Evolutionary conservation across 140 eudicot genomes (phyloP).

Genomic region (Senecio squalidus): DNA sequence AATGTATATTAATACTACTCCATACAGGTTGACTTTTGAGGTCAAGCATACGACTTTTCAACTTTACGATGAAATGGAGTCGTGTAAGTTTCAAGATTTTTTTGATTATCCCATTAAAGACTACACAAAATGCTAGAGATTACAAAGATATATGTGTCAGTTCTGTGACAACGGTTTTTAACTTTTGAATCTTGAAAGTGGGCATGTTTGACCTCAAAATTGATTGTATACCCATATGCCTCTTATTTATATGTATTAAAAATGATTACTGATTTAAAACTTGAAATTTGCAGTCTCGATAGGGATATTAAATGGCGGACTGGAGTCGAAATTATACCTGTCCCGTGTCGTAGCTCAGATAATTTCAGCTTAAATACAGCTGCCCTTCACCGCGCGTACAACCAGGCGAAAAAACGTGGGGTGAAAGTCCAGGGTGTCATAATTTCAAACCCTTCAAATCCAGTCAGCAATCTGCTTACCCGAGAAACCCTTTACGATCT

Average conservation of each 20-base stretch:
- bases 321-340: constrained; percentile 80
- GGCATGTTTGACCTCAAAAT: constrained; percentile 27
- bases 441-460: constrained; percentile 78
- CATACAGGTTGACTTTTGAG: constrained; percentile 39
- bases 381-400: constrained; percentile 71
- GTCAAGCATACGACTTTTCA: constrained; percentile 38
- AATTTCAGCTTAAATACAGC: constrained; percentile 47
- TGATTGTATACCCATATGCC: neutral
- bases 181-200: constrained; percentile 21
- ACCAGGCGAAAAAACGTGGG: constrained; percentile 81
- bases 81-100: constrained; percentile 31
- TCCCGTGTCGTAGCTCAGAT: constrained; percentile 93
- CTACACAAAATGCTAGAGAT: constrained; percentile 7
- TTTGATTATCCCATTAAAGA: constrained; percentile 15
- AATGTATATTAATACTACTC: constrained; percentile 21
- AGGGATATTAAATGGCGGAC: constrained; percentile 88
- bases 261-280: constrained; percentile 5
- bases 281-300: constrained; percentile 49
- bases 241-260: neutral
- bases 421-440: constrained; percentile 71
- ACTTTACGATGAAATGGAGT: constrained; percentile 30
- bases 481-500: constrained; percentile 63
- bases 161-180: constrained; percentile 5
- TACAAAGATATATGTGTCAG: neutral
- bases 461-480: constrained; percentile 53